Conservation (phyloP, 176 grass and related monocot genomes). For the Aegilops bicornis region DNA sequence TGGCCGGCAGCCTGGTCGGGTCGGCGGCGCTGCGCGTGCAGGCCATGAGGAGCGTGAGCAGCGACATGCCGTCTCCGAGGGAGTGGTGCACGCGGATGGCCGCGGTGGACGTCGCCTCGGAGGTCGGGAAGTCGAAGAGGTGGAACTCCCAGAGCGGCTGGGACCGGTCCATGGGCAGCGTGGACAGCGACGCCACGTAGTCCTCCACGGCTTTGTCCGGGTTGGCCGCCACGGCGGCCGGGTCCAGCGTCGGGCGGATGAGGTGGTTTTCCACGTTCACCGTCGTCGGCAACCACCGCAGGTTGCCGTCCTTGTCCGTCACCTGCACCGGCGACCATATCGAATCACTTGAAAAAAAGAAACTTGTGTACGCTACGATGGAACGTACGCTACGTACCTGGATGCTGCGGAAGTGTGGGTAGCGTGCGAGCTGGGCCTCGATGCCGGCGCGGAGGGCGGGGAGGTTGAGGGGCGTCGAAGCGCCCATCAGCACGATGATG, state of each 20-base stretch:
- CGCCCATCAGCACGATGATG: slow-evolving; percentile 68
- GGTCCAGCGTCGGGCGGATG: slow-evolving; percentile 52
- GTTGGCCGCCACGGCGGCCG: slow-evolving; percentile 20
- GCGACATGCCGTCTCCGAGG: slow-evolving; percentile 90
- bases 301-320: slow-evolving; percentile 30
- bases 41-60: slow-evolving; percentile 83
- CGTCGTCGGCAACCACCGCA: slow-evolving; percentile 51
- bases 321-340: slow-evolving; percentile 30
- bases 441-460: slow-evolving; percentile 50
- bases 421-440: slow-evolving; percentile 52
- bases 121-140: slow-evolving; percentile 82
- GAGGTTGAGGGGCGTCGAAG: slow-evolving; percentile 39
- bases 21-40: slow-evolving; percentile 67
- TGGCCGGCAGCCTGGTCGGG: slow-evolving; percentile 49
- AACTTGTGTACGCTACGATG: neutral
- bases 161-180: slow-evolving; percentile 48
- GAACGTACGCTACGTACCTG: slow-evolving; percentile 32
- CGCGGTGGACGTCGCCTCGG: slow-evolving; percentile 49
- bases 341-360: no score
- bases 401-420: slow-evolving; percentile 88
- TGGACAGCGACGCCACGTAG: slow-evolving; percentile 78
- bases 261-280: slow-evolving; percentile 71
- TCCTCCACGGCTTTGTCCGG: slow-evolving; percentile 69
- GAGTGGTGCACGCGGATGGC: slow-evolving; percentile 87
- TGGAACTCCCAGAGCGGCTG: slow-evolving; percentile 91